Evolutionary conservation across 352 stramenopile species (phyloP).

Genomic region (Phytophthora ohioensis): DNA sequence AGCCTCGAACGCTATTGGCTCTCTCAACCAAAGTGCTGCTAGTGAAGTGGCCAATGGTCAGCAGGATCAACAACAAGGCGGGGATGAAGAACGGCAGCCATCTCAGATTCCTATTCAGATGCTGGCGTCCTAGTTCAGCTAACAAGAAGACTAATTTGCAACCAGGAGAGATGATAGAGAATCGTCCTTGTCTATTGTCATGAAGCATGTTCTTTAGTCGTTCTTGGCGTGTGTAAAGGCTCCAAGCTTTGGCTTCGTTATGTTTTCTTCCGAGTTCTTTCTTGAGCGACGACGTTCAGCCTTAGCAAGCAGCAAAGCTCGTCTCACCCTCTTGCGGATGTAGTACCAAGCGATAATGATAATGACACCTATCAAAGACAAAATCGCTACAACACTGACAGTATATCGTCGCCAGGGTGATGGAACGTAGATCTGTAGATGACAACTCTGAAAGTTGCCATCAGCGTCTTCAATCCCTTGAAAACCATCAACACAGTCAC

Average conservation of each 20-base stretch:
- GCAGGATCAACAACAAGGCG: conserved; percentile 16
- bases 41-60: conserved; percentile 15
- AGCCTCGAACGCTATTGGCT: conserved; percentile 37
- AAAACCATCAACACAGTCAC: conserved; percentile 93
- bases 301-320: conserved; percentile 88
- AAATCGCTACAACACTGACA: conserved; percentile 73
- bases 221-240: conserved; percentile 74
- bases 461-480: conserved; percentile 92
- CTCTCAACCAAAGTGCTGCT: neutral
- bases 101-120: conserved; percentile 74
- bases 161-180: conserved; percentile 34
- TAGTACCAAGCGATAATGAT: conserved; percentile 87
- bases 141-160: conserved; percentile 21
- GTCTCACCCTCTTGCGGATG: conserved; percentile 84
- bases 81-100: conserved; percentile 26
- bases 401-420: conserved; percentile 86
- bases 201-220: conserved; percentile 35
- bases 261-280: conserved; percentile 73
- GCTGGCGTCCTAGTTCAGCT: conserved; percentile 65
- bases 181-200: conserved; percentile 29
- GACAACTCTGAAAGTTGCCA: conserved; percentile 93
- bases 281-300: conserved; percentile 89
- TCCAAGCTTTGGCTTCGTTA: conserved; percentile 50
- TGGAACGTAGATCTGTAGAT: conserved; percentile 96
- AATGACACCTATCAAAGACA: conserved; percentile 74